Evolutionary conservation across 108 stramenopile genomes (phyloP).

Genomic region (Fragilaria radians): DNA sequence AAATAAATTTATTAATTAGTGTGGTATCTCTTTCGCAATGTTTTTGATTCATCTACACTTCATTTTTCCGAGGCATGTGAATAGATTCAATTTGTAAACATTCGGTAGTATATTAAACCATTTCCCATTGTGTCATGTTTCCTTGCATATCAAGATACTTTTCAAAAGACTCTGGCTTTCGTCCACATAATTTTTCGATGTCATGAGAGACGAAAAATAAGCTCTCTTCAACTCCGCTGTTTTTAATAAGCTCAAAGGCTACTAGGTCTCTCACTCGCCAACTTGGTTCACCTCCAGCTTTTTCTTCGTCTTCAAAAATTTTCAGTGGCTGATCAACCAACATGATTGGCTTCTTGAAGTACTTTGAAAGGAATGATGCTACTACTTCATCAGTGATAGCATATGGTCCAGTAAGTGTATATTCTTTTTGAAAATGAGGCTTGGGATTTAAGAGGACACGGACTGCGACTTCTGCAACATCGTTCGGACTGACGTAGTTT

Average conservation of each 20-base stretch:
- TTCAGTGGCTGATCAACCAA: slow-evolving; percentile 30
- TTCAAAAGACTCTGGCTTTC: slow-evolving; percentile 32
- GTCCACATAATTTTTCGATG: slow-evolving; percentile 29
- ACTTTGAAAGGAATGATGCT: slow-evolving; percentile 21
- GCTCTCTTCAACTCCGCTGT: slow-evolving; percentile 28
- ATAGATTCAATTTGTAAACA: no score
- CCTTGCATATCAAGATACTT: slow-evolving; percentile 22
- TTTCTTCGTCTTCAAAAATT: slow-evolving; percentile 19
- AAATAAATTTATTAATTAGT: no score
- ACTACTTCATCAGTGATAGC: slow-evolving; percentile 34
- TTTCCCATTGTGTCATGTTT: slow-evolving; percentile 12
- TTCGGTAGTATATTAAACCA: no score
- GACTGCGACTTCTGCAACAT: slow-evolving; percentile 47
- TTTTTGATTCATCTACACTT: no score
- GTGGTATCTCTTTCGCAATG: no score
- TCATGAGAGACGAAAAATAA: slow-evolving; percentile 8
- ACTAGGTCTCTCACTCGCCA: slow-evolving; percentile 35
- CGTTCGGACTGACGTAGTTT: slow-evolving; percentile 57
- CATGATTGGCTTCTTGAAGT: slow-evolving; percentile 19
- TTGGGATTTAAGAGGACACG: slow-evolving; percentile 29
- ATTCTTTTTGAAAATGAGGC: slow-evolving; percentile 41
- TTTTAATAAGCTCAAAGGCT: slow-evolving; percentile 43
- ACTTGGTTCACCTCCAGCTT: slow-evolving; percentile 21
- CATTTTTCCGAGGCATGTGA: no score
- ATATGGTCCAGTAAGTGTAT: slow-evolving; percentile 41